Conservation (phyloP, 106 monocot genomes). For the Allium cepa region DNA sequence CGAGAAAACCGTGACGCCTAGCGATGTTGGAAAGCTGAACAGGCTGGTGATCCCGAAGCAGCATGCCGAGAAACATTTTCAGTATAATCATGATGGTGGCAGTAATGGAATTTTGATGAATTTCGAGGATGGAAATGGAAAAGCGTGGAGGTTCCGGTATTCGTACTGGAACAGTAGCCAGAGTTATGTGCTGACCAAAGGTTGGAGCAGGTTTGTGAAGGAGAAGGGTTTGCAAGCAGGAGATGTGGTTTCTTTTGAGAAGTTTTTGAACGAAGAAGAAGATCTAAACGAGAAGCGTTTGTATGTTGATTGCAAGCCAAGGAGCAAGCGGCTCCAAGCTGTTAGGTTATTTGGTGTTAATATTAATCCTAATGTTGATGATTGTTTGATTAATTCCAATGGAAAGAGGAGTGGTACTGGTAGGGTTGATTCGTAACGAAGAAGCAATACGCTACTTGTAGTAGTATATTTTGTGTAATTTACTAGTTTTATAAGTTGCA, state of each 20-base stretch:
- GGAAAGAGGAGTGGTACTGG: not conserved
- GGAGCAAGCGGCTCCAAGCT: constrained; percentile 6
- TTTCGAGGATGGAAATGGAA: constrained; percentile 53
- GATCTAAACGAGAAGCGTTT: constrained; percentile 9
- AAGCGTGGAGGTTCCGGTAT: constrained; percentile 68
- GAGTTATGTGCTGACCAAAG: constrained; percentile 78
- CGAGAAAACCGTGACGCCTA: constrained; percentile 54
- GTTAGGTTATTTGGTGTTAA: constrained; percentile 52
- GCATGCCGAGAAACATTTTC: constrained; percentile 62
- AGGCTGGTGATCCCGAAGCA: constrained; percentile 62
- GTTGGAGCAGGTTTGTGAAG: constrained; percentile 77
- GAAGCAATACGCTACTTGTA: no score
- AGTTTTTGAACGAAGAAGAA: constrained; percentile 12
- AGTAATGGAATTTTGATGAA: constrained; percentile 41
- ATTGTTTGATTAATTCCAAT: not conserved
- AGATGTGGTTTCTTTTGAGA: constrained; percentile 38
- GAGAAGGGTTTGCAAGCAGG: constrained; percentile 51
- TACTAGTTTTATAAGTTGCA: no score
- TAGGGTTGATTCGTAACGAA: no score
- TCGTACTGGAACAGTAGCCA: constrained; percentile 84
- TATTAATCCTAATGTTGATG: not conserved
- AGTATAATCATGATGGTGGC: constrained; percentile 10
- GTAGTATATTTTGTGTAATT: no score
- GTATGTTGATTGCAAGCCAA: constrained; percentile 27
- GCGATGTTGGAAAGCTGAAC: constrained; percentile 72